Conservation (phyloP, 306 rosid genomes). For the Comarum palustre region DNA sequence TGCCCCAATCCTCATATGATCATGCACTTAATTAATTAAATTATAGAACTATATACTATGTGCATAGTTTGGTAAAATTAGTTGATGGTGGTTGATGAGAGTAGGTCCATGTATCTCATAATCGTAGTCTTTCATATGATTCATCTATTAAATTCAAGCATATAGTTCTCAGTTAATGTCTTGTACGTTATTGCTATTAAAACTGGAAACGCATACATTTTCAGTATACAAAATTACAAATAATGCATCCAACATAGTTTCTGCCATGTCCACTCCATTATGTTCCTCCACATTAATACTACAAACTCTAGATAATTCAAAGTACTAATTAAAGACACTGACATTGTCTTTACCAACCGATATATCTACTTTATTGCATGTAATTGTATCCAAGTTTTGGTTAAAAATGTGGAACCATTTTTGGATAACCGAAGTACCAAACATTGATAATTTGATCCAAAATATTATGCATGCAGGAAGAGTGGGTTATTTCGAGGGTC, state of each 20-base stretch:
- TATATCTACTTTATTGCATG: neutral
- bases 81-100: conserved; percentile 4
- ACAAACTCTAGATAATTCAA: neutral
- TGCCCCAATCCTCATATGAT: neutral
- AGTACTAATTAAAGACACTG: neutral
- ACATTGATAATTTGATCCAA: neutral
- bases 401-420: neutral
- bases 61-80: neutral
- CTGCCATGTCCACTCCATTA: neutral
- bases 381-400: neutral
- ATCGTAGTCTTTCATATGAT: neutral
- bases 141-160: neutral
- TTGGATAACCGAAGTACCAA: neutral
- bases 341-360: neutral
- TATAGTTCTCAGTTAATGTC: neutral
- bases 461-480: conserved; percentile 47
- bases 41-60: neutral
- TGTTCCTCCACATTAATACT: conserved; percentile 1
- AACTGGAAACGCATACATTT: neutral
- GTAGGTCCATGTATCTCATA: conserved; percentile 2
- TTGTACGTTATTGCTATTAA: neutral
- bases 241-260: neutral
- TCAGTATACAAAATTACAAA: neutral
- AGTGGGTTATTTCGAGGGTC: conserved; percentile 95
- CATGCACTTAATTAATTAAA: conserved; percentile 1